Base-by-base conservation (phyloP, 2,329 filamentous ascomycete species). In the Oidium heveae region DNA sequence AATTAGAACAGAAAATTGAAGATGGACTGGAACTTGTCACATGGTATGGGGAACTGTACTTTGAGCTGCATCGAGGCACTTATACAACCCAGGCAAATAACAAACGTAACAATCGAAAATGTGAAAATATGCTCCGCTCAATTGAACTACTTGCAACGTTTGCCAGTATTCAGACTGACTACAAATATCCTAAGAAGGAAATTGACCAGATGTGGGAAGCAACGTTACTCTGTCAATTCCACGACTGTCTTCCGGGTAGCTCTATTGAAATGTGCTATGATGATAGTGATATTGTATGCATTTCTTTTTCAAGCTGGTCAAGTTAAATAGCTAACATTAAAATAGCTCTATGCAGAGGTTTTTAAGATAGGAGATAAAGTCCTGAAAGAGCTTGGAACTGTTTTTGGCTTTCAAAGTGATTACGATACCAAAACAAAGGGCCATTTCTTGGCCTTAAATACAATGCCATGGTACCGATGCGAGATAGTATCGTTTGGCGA, bases 1-100 rank as follows among this genome's bases (percentile, higher is more conserved):
- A 76, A 53, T 72, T 98, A 3, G 82, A 94, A 66, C 77, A 82
- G 68, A 94, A 88, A 69, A 79, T 79, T 32, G 67, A 60, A 15
- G 60, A 65, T 18, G 66, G 66, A 39, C 77, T 78, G 2, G 74
- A 86, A 18, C 82, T 95, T 54, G 84, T 87, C 24, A 96, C 91
- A 1, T 98, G 91, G 91, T 94, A 94, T 65, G 91, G 91, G 44
- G 91, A 98, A 69, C 75, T 98, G 9, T 98, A 98, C 70, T 94
- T 98, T 66, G 91, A 98, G 68, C 76, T 98, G 52, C 91, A 98
- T 66, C 84, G 91, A 57, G 91, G 91, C 54, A 96, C 89, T 13
- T 96, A 96, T 69, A 98, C 91, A 3, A 95, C 89, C 0, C 89
- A 96, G 67, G 84, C 88, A 57, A 94, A 95, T 70, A 98, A 94